Percentiles rank a stretch among this genome's conserved stretches.
These are phyloP conservation scores for Colletotrichum tamarilloi DNA, from an alignment of 2,329 filamentous ascomycete genomes.

Conservation along the genomic window DNA sequence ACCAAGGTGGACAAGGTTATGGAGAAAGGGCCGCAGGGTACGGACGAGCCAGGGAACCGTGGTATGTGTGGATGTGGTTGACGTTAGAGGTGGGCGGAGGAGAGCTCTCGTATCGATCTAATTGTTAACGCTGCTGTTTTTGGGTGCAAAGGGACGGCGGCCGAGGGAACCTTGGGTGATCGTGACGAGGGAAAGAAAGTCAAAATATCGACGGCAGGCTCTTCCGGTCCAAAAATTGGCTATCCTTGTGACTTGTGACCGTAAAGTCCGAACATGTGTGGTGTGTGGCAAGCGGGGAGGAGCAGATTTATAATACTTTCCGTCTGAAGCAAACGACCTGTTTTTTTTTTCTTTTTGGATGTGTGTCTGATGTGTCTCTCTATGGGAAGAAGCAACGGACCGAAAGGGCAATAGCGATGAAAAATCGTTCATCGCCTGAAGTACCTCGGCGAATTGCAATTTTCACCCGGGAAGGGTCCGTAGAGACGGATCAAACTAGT, in stretches of 20 bases:
- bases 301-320: conserved; percentile 19
- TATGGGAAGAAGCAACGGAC: conserved; percentile 11
- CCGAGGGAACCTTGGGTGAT: background rate
- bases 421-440: background rate
- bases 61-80: background rate
- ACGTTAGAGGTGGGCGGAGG: background rate
- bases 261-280: background rate
- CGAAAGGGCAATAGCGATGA: background rate
- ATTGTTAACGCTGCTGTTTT: background rate
- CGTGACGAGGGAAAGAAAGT: background rate
- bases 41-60: background rate
- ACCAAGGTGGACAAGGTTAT: background rate
- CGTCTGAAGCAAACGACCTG: background rate
- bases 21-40: conserved; percentile 5
- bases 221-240: background rate
- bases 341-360: background rate
- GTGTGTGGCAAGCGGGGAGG: conserved; percentile 9
- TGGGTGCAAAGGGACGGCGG: background rate
- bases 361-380: background rate
- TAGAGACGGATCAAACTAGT: conserved; percentile 7
- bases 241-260: background rate
- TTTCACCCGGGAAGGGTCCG: conserved; percentile 15
- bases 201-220: background rate
- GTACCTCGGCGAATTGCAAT: background rate
- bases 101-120: background rate